Conservation (phyloP, 2,329 filamentous ascomycete species). For the Orbilia javanica region DNA sequence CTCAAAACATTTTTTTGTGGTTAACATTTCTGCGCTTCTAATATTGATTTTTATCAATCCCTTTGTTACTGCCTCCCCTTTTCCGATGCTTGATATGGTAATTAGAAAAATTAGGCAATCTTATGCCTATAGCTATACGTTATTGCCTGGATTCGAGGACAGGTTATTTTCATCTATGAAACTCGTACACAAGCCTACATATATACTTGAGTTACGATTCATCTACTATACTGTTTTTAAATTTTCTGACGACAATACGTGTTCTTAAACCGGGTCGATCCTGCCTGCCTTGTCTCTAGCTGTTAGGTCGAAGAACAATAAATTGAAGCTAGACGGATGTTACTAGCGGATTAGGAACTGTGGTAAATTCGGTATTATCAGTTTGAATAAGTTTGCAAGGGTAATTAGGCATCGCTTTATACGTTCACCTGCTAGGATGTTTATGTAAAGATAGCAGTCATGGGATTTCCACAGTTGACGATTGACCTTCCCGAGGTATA, state of each 20-base stretch:
- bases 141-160: too few species aligned
- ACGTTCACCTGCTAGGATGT: neutral
- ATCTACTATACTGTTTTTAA: neutral
- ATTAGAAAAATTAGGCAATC: too few species aligned
- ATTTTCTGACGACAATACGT: neutral
- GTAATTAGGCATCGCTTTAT: constrained; percentile 3
- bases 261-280: neutral
- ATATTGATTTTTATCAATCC: too few species aligned
- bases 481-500: constrained; percentile 23
- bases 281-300: neutral
- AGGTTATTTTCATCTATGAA: neutral
- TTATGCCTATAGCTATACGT: too few species aligned
- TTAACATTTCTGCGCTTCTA: too few species aligned
- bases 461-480: constrained; percentile 11
- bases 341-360: neutral
- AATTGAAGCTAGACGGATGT: neutral
- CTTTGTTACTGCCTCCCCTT: too few species aligned
- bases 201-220: neutral
- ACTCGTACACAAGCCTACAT: too few species aligned
- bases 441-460: constrained; percentile 2
- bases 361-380: neutral
- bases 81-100: too few species aligned
- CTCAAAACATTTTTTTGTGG: too few species aligned
- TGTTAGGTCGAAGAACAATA: neutral
- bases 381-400: neutral